Evolutionary conservation across 1,284 basidiomycete genomes (phyloP).

Genomic region (Irpex sp.): DNA sequence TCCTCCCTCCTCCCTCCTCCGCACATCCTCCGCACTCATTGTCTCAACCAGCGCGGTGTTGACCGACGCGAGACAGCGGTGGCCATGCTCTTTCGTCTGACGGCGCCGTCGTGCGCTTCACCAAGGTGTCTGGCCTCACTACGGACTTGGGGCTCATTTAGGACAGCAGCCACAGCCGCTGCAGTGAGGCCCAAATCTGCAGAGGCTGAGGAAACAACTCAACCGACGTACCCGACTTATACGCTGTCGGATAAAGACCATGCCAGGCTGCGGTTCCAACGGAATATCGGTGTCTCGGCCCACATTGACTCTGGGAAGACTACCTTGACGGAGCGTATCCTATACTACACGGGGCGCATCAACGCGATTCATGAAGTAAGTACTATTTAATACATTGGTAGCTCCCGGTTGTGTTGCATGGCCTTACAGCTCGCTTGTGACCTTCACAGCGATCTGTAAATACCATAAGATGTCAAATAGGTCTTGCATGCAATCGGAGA

Average conservation of each 20-base stretch:
- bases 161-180: constrained; percentile 21
- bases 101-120: neutral
- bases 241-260: constrained; percentile 57
- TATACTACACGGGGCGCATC: constrained; percentile 97
- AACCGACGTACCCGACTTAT: constrained; percentile 28
- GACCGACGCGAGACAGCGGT: neutral
- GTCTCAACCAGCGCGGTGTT: neutral
- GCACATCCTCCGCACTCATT: neutral
- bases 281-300: constrained; percentile 85
- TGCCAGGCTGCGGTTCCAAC: constrained; percentile 56
- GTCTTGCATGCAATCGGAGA: neutral
- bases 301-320: constrained; percentile 99
- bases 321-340: constrained; percentile 94
- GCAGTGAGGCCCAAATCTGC: constrained; percentile 18
- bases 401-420: neutral
- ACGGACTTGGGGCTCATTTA: neutral
- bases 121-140: neutral
- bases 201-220: constrained; percentile 2
- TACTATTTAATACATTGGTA: neutral
- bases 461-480: neutral
- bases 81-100: neutral
- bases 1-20: neutral
- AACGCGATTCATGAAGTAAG: constrained; percentile 94
- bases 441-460: neutral
- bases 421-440: neutral